Evolutionary conservation across 2,329 filamentous ascomycete species (phyloP).

Genomic region (Ceratocystis lukuohia): DNA sequence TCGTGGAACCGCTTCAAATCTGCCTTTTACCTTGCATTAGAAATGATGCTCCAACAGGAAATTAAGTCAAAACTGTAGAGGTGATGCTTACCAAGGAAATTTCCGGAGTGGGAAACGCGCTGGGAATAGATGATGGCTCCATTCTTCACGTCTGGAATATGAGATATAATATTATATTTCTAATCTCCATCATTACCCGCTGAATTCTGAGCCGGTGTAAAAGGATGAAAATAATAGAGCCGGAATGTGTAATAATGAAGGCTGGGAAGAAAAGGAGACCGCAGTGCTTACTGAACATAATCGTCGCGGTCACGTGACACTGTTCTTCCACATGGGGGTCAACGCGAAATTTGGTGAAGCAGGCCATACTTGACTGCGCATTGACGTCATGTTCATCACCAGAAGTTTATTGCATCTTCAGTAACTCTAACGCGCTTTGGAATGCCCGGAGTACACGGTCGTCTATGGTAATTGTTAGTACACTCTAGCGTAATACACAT

Average conservation of each 20-base stretch:
- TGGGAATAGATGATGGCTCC: background rate
- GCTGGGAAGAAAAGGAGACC: background rate
- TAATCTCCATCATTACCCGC: background rate
- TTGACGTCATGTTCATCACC: background rate
- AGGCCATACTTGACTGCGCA: background rate
- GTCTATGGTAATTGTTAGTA: constrained; percentile 11
- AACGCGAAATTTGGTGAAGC: background rate
- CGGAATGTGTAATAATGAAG: background rate
- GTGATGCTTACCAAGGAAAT: background rate
- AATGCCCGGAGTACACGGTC: constrained; percentile 48
- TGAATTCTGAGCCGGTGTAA: too few species aligned
- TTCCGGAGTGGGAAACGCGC: background rate
- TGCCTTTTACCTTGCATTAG: background rate
- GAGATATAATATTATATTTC: too few species aligned
- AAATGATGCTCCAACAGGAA: background rate
- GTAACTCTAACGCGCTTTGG: constrained; percentile 45
- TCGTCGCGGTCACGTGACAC: too few species aligned
- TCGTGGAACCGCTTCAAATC: constrained; percentile 14
- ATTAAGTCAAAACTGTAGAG: background rate
- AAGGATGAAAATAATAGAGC: background rate
- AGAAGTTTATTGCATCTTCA: constrained; percentile 26
- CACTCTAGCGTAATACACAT: background rate
- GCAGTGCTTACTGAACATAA: background rate
- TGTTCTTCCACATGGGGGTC: too few species aligned
- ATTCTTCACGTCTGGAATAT: constrained; percentile 5